Evolutionary conservation across 371 early-diverging fungal species (phyloP).

Genomic region (Mucor racemosus): DNA sequence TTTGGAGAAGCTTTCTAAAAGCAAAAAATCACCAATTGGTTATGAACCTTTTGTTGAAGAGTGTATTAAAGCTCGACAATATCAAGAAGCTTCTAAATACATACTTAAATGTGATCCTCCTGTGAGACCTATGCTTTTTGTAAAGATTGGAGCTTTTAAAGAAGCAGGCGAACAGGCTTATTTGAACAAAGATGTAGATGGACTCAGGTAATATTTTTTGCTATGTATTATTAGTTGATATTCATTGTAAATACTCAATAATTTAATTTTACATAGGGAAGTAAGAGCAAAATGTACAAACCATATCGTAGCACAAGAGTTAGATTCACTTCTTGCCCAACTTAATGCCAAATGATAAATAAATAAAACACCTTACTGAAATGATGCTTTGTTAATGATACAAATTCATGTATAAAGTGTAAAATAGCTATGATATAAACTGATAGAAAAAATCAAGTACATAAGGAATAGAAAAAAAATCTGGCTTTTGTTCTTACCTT

Average conservation of each 20-base stretch:
- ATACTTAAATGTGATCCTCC: conserved; percentile 75
- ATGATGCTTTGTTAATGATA: too few relatives aligned
- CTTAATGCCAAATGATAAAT: conserved; percentile 40
- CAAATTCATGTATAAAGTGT: too few relatives aligned
- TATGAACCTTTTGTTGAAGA: conserved; percentile 87
- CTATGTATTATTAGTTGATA: background rate
- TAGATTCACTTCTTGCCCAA: conserved; percentile 59
- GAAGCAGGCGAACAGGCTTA: conserved; percentile 83
- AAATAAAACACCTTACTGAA: too few relatives aligned
- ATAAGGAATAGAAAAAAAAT: too few relatives aligned
- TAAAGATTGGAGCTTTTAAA: conserved; percentile 77
- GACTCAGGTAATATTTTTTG: conserved; percentile 53
- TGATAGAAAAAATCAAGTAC: too few relatives aligned
- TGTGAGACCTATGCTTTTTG: conserved; percentile 69
- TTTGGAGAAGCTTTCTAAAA: conserved; percentile 80
- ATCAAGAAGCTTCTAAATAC: conserved; percentile 80
- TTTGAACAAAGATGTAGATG: conserved; percentile 67
- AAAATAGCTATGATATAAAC: too few relatives aligned
- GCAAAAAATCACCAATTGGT: conserved; percentile 85
- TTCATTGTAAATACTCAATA: background rate
- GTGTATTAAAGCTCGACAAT: conserved; percentile 78
- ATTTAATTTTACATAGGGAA: conserved; percentile 33
- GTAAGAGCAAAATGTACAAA: conserved; percentile 58
- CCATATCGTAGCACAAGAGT: conserved; percentile 56
- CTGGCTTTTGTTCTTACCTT: too few relatives aligned